Evolutionary conservation across 768 basidiomycete genomes (phyloP).

Genomic region (Mycena pura): DNA sequence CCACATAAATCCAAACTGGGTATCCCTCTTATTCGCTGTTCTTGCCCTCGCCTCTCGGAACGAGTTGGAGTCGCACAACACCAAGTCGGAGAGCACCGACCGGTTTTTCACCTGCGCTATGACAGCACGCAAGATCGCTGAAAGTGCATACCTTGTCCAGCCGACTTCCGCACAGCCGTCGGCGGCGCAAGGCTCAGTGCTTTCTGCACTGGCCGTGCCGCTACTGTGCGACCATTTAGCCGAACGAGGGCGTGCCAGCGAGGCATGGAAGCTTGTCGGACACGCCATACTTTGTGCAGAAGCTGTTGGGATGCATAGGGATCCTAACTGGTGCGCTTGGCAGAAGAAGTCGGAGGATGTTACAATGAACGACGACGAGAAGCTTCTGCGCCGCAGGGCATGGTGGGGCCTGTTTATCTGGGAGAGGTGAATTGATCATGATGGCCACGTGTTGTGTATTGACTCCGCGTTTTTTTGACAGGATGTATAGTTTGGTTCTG

Average conservation of each 20-base stretch:
- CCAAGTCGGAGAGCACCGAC: constrained; percentile 26
- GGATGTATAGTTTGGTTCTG: constrained; percentile 51
- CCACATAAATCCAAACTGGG: constrained; percentile 57
- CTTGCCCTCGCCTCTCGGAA: constrained; percentile 47
- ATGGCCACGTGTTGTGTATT: constrained; percentile 8
- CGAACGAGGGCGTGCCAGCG: constrained; percentile 54
- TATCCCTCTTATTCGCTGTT: constrained; percentile 56
- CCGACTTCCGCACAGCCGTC: constrained; percentile 43
- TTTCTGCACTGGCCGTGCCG: constrained; percentile 53
- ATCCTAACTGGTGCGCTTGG: constrained; percentile 49
- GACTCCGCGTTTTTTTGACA: constrained; percentile 28
- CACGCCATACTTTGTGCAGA: constrained; percentile 46
- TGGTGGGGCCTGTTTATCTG: constrained; percentile 53
- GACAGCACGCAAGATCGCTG: constrained; percentile 52
- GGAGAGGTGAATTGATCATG: constrained; percentile 45
- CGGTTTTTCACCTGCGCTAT: constrained; percentile 51
- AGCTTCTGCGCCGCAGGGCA: constrained; percentile 45
- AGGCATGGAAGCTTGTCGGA: constrained; percentile 55
- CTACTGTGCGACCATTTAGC: constrained; percentile 53
- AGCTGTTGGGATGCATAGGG: constrained; percentile 52
- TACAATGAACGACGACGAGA: constrained; percentile 42
- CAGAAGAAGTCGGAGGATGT: constrained; percentile 44
- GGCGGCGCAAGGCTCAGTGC: constrained; percentile 53
- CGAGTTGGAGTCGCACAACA: neutral
- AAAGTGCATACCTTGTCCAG: constrained; percentile 48